Base-by-base conservation (phyloP, 2,329 filamentous ascomycete species). In the Didymella segeticola region DNA sequence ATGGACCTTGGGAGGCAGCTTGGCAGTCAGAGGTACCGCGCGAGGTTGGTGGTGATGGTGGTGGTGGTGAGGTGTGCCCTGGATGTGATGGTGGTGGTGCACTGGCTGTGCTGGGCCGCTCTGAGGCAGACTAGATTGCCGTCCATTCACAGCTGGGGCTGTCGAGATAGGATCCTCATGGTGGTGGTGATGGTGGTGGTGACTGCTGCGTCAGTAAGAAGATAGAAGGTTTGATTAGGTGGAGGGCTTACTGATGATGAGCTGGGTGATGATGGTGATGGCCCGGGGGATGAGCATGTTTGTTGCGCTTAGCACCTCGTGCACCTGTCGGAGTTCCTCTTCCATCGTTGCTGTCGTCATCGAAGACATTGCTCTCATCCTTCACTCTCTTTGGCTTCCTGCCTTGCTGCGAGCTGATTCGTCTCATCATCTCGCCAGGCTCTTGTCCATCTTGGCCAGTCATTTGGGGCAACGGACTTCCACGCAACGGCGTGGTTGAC, bases 311-410 rank as follows among this genome's bases (percentile, higher is more conserved):
- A 49, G 83, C 73, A 56, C 87, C 86, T 68, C 92, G 90, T 50
- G 80, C 75, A 53, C 83, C 83, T 36, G 80, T 81, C 1, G 87
- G 86, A 2, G 88, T 87, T 11, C 79, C 79, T 62, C 86, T 80
- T 22, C 86, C 87, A 27, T 82, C 83, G 52, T 80, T 84, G 52
- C 85, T 86, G 53, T 95, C 90, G 56, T 86, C 73, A 36, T 85
- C 91, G 26, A 80, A 80, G 58, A 83, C 84, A 25, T 73, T 73
- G 3, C 91, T 89, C 37, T 95, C 91, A 47, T 96, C 90, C 68
- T 91, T 91, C 2, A 87, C 78, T 72, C 91, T 90, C 57, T 90
- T 74, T 4, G 63, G 57, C 34, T 71, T 75, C 43, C 70, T 64
- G 17, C 70, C 71, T 38, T 70, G 72, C 41, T 74, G 73, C 9